Conservation (phyloP, 2,329 filamentous ascomycete genomes). For the Trichoderma gracile region DNA sequence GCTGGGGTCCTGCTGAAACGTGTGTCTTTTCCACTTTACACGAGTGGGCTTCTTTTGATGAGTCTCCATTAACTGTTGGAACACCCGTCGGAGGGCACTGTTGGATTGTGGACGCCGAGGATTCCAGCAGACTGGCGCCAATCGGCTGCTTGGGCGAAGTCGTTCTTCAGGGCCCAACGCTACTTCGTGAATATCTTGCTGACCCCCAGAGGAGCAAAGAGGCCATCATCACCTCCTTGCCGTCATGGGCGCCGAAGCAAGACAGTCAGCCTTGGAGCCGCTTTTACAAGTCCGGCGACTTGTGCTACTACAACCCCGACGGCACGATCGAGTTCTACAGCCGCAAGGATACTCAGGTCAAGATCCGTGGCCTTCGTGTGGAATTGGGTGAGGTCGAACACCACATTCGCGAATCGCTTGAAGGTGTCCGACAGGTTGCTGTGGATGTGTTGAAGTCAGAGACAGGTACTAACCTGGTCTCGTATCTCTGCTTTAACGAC, state of each 20-base stretch:
- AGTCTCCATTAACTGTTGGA: constrained; percentile 13
- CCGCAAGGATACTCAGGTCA: constrained; percentile 59
- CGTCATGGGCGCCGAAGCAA: constrained; percentile 5
- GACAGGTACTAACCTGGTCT: constrained; percentile 10
- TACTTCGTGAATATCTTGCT: constrained; percentile 20
- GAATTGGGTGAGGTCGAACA: constrained; percentile 45
- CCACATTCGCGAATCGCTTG: constrained; percentile 10
- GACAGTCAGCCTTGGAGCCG: constrained; percentile 26
- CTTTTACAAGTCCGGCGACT: constrained; percentile 51
- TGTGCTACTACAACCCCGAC: constrained; percentile 45
- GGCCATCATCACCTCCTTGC: not conserved
- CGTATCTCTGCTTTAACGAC: constrained; percentile 13
- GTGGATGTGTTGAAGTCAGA: constrained; percentile 21
- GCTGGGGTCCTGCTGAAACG: constrained; percentile 25
- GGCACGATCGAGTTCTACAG: constrained; percentile 48
- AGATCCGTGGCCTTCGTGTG: constrained; percentile 58
- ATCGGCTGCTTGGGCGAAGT: constrained; percentile 23
- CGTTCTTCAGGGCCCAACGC: constrained; percentile 17
- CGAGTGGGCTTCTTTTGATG: not conserved
- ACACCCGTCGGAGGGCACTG: constrained; percentile 18
- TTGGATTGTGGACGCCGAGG: not conserved
- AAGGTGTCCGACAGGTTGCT: constrained; percentile 9
- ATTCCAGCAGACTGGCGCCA: constrained; percentile 7
- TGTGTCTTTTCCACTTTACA: constrained; percentile 23
- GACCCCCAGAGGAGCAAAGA: constrained; percentile 15